These are phyloP conservation scores for Sphaerulina populicola DNA, from an alignment of 2,329 filamentous ascomycete species.

Conservation along the genomic window DNA sequence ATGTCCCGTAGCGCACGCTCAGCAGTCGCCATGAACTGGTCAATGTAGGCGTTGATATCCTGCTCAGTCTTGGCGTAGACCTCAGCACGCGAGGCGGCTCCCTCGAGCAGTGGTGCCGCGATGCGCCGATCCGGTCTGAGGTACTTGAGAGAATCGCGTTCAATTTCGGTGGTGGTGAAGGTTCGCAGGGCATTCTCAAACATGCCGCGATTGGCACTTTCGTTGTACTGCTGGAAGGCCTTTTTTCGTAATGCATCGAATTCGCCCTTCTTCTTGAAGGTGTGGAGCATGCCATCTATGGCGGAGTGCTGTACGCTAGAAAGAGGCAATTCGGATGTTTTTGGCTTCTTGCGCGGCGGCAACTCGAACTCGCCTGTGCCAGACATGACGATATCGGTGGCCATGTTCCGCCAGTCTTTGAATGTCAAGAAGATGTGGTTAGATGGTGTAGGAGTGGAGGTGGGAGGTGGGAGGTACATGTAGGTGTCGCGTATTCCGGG, in stretches of 20 bases:
- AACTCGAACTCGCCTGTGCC: constrained; percentile 27
- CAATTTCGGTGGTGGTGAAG: constrained; percentile 65
- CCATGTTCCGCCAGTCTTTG: constrained; percentile 14
- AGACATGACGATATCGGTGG: constrained; percentile 22
- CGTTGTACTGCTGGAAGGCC: constrained; percentile 58
- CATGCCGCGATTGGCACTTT: constrained; percentile 48
- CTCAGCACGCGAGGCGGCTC: constrained; percentile 65
- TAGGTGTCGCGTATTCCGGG: not conserved
- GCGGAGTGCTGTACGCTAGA: constrained; percentile 63
- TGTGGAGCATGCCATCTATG: constrained; percentile 67
- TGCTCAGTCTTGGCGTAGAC: constrained; percentile 65
- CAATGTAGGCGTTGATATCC: constrained; percentile 60
- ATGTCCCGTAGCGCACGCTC: constrained; percentile 62
- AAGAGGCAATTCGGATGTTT: constrained; percentile 66
- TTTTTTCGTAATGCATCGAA: constrained; percentile 72
- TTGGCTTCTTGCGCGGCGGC: constrained; percentile 51
- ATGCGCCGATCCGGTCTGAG: constrained; percentile 66
- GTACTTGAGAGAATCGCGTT: constrained; percentile 59
- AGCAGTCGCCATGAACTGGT: constrained; percentile 55
- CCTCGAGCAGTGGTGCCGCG: constrained; percentile 66
- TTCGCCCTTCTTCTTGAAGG: constrained; percentile 78
- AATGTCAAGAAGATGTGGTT: too few species aligned
- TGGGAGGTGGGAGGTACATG: too few species aligned
- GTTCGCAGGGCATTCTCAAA: constrained; percentile 30
- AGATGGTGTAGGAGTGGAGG: too few species aligned